These are phyloP conservation scores for Podosphaera xanthii DNA, from an alignment of 2,329 filamentous ascomycete genomes.

Conservation along the genomic window DNA sequence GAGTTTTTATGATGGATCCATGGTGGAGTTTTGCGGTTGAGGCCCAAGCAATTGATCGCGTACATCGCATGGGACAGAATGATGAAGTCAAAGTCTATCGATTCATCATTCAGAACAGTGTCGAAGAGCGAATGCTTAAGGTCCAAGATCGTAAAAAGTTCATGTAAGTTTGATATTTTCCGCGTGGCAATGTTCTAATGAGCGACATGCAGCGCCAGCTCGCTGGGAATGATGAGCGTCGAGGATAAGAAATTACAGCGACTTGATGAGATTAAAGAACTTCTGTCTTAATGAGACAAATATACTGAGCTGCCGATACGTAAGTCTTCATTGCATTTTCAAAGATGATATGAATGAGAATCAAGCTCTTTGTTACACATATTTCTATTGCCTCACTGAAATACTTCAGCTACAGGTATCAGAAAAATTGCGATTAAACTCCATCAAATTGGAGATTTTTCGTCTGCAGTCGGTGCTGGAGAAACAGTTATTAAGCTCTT, in stretches of 20 bases:
- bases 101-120: conserved; percentile 75
- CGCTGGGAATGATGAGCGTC: conserved; percentile 80
- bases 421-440: too few species aligned
- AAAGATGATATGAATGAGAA: not conserved
- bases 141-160: conserved; percentile 94
- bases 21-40: conserved; percentile 99
- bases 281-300: conserved; percentile 25
- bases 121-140: conserved; percentile 84
- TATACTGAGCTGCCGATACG: not conserved
- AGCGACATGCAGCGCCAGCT: conserved; percentile 47
- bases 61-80: conserved; percentile 90
- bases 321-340: too few species aligned
- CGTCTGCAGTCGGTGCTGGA: too few species aligned
- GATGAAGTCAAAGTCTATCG: conserved; percentile 65
- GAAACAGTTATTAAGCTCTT: too few species aligned
- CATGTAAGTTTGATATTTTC: conserved; percentile 37
- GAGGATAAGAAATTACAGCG: conserved; percentile 78
- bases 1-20: conserved; percentile 98
- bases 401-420: too few species aligned
- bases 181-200: not conserved
- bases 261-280: conserved; percentile 82
- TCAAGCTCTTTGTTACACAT: not conserved
- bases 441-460: too few species aligned
- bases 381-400: too few species aligned
- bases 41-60: conserved; percentile 89